These are phyloP conservation scores for Ustilago cynodontis DNA, from an alignment of 1,284 basidiomycete species.

Conservation along the genomic window DNA sequence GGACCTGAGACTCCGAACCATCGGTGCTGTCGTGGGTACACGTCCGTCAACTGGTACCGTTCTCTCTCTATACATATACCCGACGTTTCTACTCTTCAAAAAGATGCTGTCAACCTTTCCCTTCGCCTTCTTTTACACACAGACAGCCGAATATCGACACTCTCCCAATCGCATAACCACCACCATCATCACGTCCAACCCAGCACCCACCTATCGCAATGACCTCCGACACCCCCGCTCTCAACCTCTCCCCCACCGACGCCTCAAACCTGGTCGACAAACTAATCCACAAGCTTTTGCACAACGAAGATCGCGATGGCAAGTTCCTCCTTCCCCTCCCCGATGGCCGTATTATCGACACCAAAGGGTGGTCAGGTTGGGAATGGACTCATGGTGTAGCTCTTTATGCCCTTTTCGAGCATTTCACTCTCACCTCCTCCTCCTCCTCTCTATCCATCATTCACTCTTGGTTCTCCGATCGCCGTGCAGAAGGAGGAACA, in stretches of 20 bases:
- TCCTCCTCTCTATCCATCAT: conserved; percentile 73
- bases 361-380: conserved; percentile 79
- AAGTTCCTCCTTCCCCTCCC: conserved; percentile 74
- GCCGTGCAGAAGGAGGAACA: conserved; percentile 74
- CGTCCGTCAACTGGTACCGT: conserved; percentile 6
- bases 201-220: conserved; percentile 4
- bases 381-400: conserved; percentile 77
- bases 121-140: too few species aligned
- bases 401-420: conserved; percentile 65
- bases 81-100: too few species aligned
- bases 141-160: background rate
- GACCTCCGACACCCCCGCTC: conserved; percentile 9
- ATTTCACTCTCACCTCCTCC: conserved; percentile 73
- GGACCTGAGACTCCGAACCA: conserved; percentile 17
- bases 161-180: background rate
- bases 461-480: conserved; percentile 75
- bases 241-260: conserved; percentile 14
- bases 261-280: conserved; percentile 28
- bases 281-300: conserved; percentile 61
- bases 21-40: conserved; percentile 2
- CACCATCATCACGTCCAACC: background rate
- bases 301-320: conserved; percentile 76
- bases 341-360: conserved; percentile 77
- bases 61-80: background rate
- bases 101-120: too few species aligned